Evolutionary conservation across 371 early-diverging fungal genomes (phyloP).

Genomic region (Mortierella sp.): DNA sequence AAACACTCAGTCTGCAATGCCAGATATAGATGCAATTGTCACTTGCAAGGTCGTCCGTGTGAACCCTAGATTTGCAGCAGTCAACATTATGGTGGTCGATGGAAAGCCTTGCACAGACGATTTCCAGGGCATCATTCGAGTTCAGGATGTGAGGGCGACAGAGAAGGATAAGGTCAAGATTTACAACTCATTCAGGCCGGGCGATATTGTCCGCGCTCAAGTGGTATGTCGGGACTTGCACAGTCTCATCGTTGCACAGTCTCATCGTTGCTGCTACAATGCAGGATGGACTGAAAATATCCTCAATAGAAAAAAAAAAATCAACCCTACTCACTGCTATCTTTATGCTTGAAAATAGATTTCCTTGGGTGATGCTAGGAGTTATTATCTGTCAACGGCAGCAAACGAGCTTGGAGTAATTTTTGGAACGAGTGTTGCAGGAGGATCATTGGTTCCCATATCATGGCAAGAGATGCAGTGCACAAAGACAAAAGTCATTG

Average conservation of each 20-base stretch:
- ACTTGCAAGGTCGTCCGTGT: conserved; percentile 91
- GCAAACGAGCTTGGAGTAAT: conserved; percentile 95
- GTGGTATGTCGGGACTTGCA: conserved; percentile 61
- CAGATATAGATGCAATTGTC: conserved; percentile 85
- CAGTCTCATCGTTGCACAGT: background rate
- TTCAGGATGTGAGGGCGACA: conserved; percentile 94
- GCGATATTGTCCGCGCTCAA: conserved; percentile 92
- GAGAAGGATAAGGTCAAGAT: conserved; percentile 96
- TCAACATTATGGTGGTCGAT: conserved; percentile 92
- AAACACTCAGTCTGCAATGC: conserved; percentile 82
- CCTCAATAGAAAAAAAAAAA: too few species aligned
- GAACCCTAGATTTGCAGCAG: conserved; percentile 85
- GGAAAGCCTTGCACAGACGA: conserved; percentile 88
- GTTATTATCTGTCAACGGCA: conserved; percentile 93
- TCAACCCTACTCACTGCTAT: too few species aligned
- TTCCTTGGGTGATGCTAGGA: conserved; percentile 93
- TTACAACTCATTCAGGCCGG: conserved; percentile 91
- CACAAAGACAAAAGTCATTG: conserved; percentile 88
- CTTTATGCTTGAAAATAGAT: conserved; percentile 55
- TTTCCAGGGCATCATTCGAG: conserved; percentile 93
- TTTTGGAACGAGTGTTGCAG: conserved; percentile 90
- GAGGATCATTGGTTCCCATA: conserved; percentile 94
- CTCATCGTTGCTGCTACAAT: background rate
- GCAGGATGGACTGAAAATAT: too few species aligned
- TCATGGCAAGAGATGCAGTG: conserved; percentile 99